Conservation (phyloP, 75 land plant genomes). For the Isoetes taiwanensis region DNA sequence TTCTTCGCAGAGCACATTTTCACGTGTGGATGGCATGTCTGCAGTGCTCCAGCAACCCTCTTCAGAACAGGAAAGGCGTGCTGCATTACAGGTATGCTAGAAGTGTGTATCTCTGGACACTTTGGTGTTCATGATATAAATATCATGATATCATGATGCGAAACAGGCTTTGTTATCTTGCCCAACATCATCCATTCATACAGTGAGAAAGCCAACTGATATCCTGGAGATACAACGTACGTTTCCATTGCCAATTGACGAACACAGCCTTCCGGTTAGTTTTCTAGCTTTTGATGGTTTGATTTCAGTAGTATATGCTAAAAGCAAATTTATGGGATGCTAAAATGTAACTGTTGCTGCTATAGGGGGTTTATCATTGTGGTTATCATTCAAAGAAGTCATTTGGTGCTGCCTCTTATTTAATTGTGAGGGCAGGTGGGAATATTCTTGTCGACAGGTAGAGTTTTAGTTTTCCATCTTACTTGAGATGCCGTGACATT, state of each 20-base stretch:
- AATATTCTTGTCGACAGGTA: constrained; percentile 83
- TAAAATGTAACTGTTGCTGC: background rate
- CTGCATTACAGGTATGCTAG: constrained; percentile 46
- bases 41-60: constrained; percentile 58
- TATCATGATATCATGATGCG: background rate
- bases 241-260: constrained; percentile 55
- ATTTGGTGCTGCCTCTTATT: constrained; percentile 58
- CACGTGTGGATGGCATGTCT: constrained; percentile 26
- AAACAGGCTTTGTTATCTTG: constrained; percentile 72
- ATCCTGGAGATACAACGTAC: constrained; percentile 42
- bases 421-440: constrained; percentile 57
- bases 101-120: background rate
- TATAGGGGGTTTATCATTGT: constrained; percentile 71
- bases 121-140: background rate
- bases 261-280: constrained; percentile 34
- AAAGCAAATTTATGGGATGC: too few relatives aligned
- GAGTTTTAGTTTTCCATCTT: too few relatives aligned
- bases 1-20: constrained; percentile 28
- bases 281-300: background rate
- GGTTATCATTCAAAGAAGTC: constrained; percentile 62
- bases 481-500: too few relatives aligned
- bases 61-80: constrained; percentile 34
- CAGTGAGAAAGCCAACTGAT: constrained; percentile 44
- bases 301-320: too few relatives aligned
- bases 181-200: constrained; percentile 63